A percentile compares a stretch with the other conserved stretches of the same genome.
Conservation (phyloP, 139 green algal genomes). For the Tetraselmis chui region DNA sequence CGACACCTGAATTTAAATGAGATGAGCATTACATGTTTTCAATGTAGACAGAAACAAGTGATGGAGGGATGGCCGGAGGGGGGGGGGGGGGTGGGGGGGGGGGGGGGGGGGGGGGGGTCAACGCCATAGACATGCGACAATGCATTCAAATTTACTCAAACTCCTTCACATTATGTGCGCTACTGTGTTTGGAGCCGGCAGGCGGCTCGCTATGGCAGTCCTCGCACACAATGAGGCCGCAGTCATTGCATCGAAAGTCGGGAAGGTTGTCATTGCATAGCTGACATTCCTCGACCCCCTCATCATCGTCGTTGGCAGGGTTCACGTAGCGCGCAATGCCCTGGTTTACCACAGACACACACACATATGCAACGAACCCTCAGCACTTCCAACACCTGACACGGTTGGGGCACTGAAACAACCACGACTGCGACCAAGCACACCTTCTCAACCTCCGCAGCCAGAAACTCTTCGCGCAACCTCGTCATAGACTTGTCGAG, state of each 20-base stretch:
- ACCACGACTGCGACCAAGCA: too few species aligned
- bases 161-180: not conserved
- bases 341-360: too few species aligned
- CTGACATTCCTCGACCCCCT: not conserved
- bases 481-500: not conserved
- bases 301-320: not conserved
- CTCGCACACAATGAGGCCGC: not conserved
- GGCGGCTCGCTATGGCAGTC: not conserved
- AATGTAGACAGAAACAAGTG: too few species aligned
- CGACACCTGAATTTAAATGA: too few species aligned
- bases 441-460: not conserved
- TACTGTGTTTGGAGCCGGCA: not conserved
- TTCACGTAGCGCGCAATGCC: not conserved
- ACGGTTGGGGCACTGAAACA: too few species aligned
- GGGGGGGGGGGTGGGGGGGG: too few species aligned
- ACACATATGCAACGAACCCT: too few species aligned
- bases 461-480: not conserved
- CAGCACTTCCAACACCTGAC: too few species aligned
- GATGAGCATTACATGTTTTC: too few species aligned
- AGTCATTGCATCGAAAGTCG: not conserved
- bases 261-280: not conserved
- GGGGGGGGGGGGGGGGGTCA: too few species aligned
- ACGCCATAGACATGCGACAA: too few species aligned
- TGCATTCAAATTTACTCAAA: not conserved
- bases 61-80: too few species aligned